Conservation (phyloP, 257 asterid species). For the Nicotiana knightiana region DNA sequence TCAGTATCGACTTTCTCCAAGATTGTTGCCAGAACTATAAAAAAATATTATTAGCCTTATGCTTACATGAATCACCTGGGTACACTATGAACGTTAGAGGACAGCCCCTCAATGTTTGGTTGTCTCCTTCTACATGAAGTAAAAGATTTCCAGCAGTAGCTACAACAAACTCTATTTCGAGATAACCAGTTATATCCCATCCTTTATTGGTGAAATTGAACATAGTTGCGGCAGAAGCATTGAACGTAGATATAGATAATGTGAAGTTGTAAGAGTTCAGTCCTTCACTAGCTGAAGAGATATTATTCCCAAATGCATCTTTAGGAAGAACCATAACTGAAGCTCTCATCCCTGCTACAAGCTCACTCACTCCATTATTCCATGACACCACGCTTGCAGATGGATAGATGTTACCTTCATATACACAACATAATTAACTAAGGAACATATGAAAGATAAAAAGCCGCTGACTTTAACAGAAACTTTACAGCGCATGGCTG, state of each 20-base stretch:
- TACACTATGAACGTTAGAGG: conserved; percentile 60
- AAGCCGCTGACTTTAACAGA: background rate
- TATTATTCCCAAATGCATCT: conserved; percentile 89
- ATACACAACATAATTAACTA: background rate
- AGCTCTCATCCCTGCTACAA: conserved; percentile 54
- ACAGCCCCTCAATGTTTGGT: conserved; percentile 56
- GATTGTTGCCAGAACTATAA: background rate
- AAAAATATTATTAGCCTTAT: background rate
- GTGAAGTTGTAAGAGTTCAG: conserved; percentile 33
- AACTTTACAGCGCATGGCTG: background rate
- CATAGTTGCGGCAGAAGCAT: conserved; percentile 38
- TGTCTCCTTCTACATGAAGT: conserved; percentile 52
- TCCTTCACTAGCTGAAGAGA: conserved; percentile 43
- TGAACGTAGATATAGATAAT: conserved; percentile 26
- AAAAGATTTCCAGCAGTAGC: conserved; percentile 58
- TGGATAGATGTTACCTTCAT: conserved; percentile 68
- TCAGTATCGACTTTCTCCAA: background rate
- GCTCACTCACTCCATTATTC: conserved; percentile 48
- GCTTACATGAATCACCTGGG: conserved; percentile 52
- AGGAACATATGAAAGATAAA: background rate
- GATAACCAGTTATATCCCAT: conserved; percentile 50
- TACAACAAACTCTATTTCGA: conserved; percentile 45
- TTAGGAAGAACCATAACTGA: conserved; percentile 55
- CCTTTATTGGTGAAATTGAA: conserved; percentile 43
- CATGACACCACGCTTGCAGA: conserved; percentile 62